Percentiles rank a stretch among this genome's conserved stretches.
These are phyloP conservation scores for Penicillium occitanis DNA, from an alignment of 2,329 filamentous ascomycete species.

Conservation along the genomic window DNA sequence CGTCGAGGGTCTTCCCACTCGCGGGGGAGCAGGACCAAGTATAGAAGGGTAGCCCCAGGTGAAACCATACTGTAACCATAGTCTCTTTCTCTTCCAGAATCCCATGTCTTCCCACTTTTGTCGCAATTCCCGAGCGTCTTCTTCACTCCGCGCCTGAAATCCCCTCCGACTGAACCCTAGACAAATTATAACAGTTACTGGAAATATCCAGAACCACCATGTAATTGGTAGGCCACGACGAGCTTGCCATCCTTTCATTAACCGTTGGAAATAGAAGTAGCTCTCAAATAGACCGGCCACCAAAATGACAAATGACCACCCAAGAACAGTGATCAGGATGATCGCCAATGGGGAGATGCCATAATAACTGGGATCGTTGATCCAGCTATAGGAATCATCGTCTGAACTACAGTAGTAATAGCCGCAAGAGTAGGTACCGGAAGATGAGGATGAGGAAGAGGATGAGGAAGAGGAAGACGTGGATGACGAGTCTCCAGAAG, in stretches of 20 bases:
- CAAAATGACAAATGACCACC: constrained; percentile 32
- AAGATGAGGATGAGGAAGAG: not conserved
- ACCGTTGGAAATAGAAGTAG: constrained; percentile 34
- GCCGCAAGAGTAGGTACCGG: constrained; percentile 5
- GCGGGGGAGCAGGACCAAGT: constrained; percentile 31
- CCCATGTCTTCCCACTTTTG: constrained; percentile 30
- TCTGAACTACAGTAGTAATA: constrained; percentile 18
- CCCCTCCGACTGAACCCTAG: constrained; percentile 31
- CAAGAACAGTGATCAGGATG: constrained; percentile 27
- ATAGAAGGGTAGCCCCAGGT: constrained; percentile 32
- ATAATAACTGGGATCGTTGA: constrained; percentile 25
- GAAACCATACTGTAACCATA: constrained; percentile 36
- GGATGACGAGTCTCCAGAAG: constrained; percentile 12
- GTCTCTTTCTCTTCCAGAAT: constrained; percentile 28
- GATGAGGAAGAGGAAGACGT: not conserved
- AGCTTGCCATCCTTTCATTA: constrained; percentile 37
- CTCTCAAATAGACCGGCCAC: constrained; percentile 33
- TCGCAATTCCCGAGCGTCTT: constrained; percentile 29
- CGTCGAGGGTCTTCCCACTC: constrained; percentile 9
- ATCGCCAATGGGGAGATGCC: constrained; percentile 31
- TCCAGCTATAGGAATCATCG: constrained; percentile 25
- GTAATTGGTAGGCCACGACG: constrained; percentile 34
- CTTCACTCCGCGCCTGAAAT: constrained; percentile 30
- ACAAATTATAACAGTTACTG: constrained; percentile 27
- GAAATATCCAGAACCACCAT: constrained; percentile 29